Evolutionary conservation across 2,329 filamentous ascomycete species (phyloP).

Genomic region (Hirsutella thompsonii): DNA sequence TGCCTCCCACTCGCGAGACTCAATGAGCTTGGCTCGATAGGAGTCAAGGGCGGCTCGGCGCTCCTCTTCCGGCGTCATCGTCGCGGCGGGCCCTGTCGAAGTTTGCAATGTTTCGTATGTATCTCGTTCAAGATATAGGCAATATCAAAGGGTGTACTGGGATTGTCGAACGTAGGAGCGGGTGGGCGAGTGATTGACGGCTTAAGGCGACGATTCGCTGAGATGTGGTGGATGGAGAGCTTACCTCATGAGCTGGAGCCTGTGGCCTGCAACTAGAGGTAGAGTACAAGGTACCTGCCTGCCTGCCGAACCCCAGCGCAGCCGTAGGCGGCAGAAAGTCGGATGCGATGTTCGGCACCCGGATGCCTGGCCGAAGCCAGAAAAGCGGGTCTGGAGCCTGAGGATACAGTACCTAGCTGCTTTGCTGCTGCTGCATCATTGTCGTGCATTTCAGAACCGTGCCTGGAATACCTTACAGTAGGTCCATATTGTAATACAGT

Average conservation of each 20-base stretch:
- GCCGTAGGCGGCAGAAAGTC: constrained; percentile 18
- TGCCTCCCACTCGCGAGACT: constrained; percentile 96
- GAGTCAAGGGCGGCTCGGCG: constrained; percentile 59
- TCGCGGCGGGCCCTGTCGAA: constrained; percentile 3
- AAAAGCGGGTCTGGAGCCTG: no score
- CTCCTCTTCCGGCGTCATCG: constrained; percentile 43
- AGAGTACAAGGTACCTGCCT: neutral
- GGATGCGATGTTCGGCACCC: constrained; percentile 5
- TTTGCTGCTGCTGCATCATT: no score
- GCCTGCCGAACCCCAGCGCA: neutral
- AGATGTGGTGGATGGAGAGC: constrained; percentile 15
- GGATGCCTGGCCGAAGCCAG: neutral
- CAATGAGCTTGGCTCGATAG: constrained; percentile 72
- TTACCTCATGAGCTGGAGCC: constrained; percentile 29
- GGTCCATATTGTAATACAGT: no score
- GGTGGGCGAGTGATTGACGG: no score
- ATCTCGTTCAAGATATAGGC: no score
- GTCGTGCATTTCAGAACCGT: no score
- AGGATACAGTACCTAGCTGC: no score
- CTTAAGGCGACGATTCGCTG: neutral
- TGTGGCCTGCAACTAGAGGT: constrained; percentile 3
- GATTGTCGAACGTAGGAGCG: no score
- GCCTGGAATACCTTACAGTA: no score
- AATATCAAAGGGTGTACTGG: no score
- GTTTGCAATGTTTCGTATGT: no score